These are phyloP conservation scores for Aplosporella prunicola DNA, from an alignment of 2,329 filamentous ascomycete genomes.

Conservation along the genomic window DNA sequence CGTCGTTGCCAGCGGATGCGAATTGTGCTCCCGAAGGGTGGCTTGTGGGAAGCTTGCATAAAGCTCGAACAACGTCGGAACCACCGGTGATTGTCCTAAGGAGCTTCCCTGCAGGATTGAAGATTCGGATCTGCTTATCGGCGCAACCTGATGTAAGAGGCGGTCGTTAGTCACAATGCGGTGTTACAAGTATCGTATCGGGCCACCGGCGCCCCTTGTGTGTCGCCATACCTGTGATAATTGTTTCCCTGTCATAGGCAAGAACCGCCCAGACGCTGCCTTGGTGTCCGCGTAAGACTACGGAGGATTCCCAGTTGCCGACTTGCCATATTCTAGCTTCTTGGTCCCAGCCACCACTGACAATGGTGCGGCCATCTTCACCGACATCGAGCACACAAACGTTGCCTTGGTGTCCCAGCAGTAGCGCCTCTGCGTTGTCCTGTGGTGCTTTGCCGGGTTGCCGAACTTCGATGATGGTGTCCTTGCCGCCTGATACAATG, in stretches of 20 bases:
- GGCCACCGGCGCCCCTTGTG: neutral
- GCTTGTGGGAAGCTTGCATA: constrained; percentile 66
- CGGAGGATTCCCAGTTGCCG: constrained; percentile 71
- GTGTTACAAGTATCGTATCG: constrained; percentile 6
- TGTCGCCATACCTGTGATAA: constrained; percentile 55
- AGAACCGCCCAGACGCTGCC: constrained; percentile 88
- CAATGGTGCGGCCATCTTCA: constrained; percentile 60
- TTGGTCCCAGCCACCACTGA: constrained; percentile 91
- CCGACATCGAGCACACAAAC: constrained; percentile 79
- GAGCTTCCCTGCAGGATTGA: constrained; percentile 55
- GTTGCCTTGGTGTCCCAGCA: constrained; percentile 80
- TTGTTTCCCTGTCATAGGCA: constrained; percentile 65
- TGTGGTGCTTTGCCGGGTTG: constrained; percentile 56
- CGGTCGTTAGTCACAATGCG: constrained; percentile 1
- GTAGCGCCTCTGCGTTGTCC: constrained; percentile 73
- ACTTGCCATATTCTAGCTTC: constrained; percentile 79
- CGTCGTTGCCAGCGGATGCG: constrained; percentile 89
- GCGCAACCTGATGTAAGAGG: constrained; percentile 54
- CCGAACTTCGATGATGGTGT: constrained; percentile 86
- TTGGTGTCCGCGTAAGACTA: constrained; percentile 64
- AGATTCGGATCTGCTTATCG: constrained; percentile 82
- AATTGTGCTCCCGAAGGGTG: constrained; percentile 84
- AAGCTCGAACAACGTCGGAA: constrained; percentile 76
- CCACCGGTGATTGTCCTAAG: constrained; percentile 58
- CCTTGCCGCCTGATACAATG: constrained; percentile 79